Conservation (phyloP, 345 rosid genomes). For the Citrus sinensis region DNA sequence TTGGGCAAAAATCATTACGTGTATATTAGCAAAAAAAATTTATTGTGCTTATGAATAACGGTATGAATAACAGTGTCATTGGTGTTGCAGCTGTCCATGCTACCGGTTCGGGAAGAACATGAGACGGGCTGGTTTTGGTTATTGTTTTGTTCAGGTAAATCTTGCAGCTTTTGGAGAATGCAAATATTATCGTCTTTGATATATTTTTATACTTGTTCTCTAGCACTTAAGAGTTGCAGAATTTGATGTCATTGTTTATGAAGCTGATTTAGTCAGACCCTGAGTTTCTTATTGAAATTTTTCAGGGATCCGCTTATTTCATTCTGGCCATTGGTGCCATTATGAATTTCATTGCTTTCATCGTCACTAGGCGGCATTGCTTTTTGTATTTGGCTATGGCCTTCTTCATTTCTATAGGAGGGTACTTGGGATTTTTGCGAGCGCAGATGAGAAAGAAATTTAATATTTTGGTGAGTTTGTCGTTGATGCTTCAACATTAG, state of each 20-base stretch:
- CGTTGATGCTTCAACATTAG: not conserved
- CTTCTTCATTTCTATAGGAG: constrained; percentile 46
- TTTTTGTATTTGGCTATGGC: constrained; percentile 67
- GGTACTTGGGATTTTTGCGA: constrained; percentile 72
- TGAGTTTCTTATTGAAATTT: constrained; percentile 16
- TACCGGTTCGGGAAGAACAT: constrained; percentile 89
- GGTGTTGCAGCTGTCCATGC: constrained; percentile 79
- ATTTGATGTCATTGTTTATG: not conserved
- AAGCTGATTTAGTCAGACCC: not conserved
- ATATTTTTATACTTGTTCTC: not conserved
- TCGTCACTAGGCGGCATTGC: constrained; percentile 51
- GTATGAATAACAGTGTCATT: constrained; percentile 16
- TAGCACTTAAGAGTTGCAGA: not conserved
- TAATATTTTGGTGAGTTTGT: constrained; percentile 68
- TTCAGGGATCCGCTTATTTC: constrained; percentile 65
- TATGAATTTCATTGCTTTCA: constrained; percentile 52
- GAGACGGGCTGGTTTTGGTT: constrained; percentile 79
- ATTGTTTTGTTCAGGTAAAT: constrained; percentile 74
- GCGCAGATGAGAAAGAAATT: constrained; percentile 62
- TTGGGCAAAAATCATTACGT: not conserved
- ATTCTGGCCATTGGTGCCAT: constrained; percentile 42
- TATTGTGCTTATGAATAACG: constrained; percentile 6
- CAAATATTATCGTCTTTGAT: not conserved
- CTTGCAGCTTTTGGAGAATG: not conserved
- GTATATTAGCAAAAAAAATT: not conserved